These are phyloP conservation scores for Phytophthora nicotianae DNA, from an alignment of 352 stramenopile genomes.

Conservation along the genomic window DNA sequence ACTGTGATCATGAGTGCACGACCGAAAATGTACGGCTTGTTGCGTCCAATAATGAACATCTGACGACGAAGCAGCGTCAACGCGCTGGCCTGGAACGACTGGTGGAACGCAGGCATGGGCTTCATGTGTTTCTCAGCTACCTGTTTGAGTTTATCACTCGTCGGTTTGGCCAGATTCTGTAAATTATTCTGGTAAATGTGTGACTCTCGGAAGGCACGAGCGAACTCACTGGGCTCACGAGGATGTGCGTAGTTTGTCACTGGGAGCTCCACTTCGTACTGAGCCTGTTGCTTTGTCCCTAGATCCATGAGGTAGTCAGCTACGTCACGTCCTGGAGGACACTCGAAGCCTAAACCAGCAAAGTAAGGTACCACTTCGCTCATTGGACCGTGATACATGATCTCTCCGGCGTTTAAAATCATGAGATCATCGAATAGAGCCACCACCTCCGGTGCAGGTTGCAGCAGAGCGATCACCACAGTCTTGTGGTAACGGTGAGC, in stretches of 20 bases:
- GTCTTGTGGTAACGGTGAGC: slow-evolving; percentile 52
- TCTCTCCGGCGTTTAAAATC: slow-evolving; percentile 49
- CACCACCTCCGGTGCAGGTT: slow-evolving; percentile 73
- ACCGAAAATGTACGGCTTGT: slow-evolving; percentile 52
- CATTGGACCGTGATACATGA: slow-evolving; percentile 48
- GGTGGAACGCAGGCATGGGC: slow-evolving; percentile 38
- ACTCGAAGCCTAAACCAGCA: slow-evolving; percentile 35
- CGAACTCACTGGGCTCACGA: slow-evolving; percentile 41
- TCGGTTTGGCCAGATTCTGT: slow-evolving; percentile 82
- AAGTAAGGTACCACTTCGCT: slow-evolving; percentile 43
- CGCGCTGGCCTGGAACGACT: slow-evolving; percentile 28
- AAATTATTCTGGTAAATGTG: slow-evolving; percentile 42
- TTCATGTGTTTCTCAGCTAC: slow-evolving; percentile 56
- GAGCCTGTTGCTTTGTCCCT: slow-evolving; percentile 41
- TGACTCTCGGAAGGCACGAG: slow-evolving; percentile 44
- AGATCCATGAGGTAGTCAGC: slow-evolving; percentile 50
- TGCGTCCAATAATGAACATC: slow-evolving; percentile 64
- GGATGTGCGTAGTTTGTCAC: slow-evolving; percentile 15
- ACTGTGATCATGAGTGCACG: slow-evolving; percentile 49
- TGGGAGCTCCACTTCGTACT: slow-evolving; percentile 30
- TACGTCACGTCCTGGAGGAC: slow-evolving; percentile 33
- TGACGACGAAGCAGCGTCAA: slow-evolving; percentile 55
- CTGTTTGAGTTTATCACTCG: slow-evolving; percentile 84
- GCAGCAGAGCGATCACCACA: slow-evolving; percentile 77
- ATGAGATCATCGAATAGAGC: slow-evolving; percentile 59